Percentiles rank a stretch among this genome's conserved stretches.
Evolutionary conservation across 2,329 filamentous ascomycete genomes (phyloP).

Genomic region (Neopestalotiopsis sp.): DNA sequence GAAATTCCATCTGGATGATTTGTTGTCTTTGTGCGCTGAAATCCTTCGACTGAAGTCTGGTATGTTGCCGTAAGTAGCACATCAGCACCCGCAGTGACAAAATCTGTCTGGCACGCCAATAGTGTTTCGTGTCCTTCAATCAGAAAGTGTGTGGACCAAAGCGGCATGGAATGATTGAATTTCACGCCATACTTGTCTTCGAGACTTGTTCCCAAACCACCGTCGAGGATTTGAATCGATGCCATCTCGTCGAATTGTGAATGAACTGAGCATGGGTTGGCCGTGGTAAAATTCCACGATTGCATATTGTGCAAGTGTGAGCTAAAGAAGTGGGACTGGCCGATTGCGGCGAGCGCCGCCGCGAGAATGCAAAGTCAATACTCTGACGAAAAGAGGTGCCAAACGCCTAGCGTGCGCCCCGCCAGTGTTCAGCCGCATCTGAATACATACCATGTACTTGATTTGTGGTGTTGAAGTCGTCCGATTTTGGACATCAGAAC

Average conservation of each 20-base stretch:
- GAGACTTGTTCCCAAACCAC: conserved; percentile 71
- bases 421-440: no score
- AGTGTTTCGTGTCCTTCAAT: conserved; percentile 58
- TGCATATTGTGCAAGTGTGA: no score
- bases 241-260: conserved; percentile 19
- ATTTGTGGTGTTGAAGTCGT: no score
- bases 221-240: conserved; percentile 64
- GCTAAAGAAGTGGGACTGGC: no score
- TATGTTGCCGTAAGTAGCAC: conserved; percentile 73
- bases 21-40: conserved; percentile 52
- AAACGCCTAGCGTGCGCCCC: no score
- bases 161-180: conserved; percentile 58
- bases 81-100: conserved; percentile 62
- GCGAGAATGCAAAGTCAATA: no score
- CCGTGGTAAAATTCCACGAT: no score
- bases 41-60: conserved; percentile 64
- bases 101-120: conserved; percentile 60
- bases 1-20: conserved; percentile 50
- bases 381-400: no score
- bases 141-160: conserved; percentile 74
- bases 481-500: no score
- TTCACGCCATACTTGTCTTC: conserved; percentile 59
- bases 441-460: no score
- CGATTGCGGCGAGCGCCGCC: no score
- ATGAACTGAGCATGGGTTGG: no score